Evolutionary conservation across 2,329 filamentous ascomycete genomes (phyloP).

Genomic region (Fusarium sp.): DNA sequence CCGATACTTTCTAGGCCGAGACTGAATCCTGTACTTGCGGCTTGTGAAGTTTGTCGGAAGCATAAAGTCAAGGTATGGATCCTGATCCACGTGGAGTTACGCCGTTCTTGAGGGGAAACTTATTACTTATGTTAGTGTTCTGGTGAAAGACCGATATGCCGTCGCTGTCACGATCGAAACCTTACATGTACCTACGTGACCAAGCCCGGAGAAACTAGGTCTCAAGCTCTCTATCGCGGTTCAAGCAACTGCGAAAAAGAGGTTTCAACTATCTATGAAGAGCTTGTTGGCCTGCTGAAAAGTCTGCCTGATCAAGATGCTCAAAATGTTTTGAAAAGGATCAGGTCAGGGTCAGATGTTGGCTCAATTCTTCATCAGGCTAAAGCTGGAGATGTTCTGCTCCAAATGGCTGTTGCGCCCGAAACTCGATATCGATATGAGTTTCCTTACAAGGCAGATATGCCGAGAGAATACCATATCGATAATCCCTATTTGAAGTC

Average conservation of each 20-base stretch:
- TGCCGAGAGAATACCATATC: slow-evolving; percentile 28
- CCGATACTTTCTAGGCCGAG: background rate
- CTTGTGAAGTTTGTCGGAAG: slow-evolving; percentile 38
- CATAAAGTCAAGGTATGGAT: slow-evolving; percentile 37
- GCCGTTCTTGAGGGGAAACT: background rate
- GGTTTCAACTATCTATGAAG: slow-evolving; percentile 14
- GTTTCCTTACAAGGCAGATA: slow-evolving; percentile 51
- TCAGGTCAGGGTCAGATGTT: slow-evolving; percentile 52
- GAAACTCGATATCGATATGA: slow-evolving; percentile 55
- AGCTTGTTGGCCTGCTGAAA: slow-evolving; percentile 35
- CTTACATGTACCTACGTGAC: slow-evolving; percentile 37
- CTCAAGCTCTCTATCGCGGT: slow-evolving; percentile 24
- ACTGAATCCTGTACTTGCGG: slow-evolving; percentile 19
- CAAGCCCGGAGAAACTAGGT: slow-evolving; percentile 35
- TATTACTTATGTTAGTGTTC: slow-evolving; percentile 38
- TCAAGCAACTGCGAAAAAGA: background rate
- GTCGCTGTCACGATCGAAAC: slow-evolving; percentile 30
- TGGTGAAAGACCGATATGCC: slow-evolving; percentile 43
- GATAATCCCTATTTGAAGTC: slow-evolving; percentile 47
- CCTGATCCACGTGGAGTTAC: no score
- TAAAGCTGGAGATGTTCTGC: slow-evolving; percentile 52
- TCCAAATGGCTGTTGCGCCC: slow-evolving; percentile 54
- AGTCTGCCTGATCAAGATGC: slow-evolving; percentile 48
- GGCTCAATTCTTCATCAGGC: slow-evolving; percentile 51
- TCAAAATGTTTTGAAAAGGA: slow-evolving; percentile 49